Percentiles rank a stretch among this genome's conserved stretches.
These are phyloP conservation scores for Smittium culicis DNA, from an alignment of 371 early-diverging fungal genomes.

Conservation along the genomic window DNA sequence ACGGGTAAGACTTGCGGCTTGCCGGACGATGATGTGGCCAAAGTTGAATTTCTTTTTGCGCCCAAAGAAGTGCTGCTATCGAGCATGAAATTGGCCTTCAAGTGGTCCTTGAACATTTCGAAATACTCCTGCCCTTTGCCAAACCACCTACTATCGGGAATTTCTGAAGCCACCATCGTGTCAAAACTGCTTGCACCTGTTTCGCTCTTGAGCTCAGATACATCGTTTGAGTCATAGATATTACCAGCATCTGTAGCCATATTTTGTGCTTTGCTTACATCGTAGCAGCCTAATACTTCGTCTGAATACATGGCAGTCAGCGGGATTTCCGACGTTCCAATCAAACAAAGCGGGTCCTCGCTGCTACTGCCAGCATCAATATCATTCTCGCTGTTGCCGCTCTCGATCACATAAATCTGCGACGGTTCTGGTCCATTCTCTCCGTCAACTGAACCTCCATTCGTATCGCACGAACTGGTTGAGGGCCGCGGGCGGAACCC, in stretches of 20 bases:
- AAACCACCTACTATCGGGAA: background rate
- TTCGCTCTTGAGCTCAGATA: background rate
- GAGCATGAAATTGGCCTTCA: background rate
- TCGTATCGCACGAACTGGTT: background rate
- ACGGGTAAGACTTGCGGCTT: conserved; percentile 43
- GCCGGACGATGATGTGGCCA: background rate
- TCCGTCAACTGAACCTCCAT: background rate
- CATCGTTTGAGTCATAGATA: background rate
- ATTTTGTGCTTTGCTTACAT: background rate
- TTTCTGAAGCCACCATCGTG: background rate
- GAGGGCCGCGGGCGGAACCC: conserved; percentile 66
- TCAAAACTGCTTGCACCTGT: background rate
- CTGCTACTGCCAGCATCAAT: conserved; percentile 19
- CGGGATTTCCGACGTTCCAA: conserved; percentile 88
- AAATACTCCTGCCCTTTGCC: background rate
- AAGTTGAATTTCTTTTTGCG: background rate
- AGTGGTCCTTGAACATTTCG: background rate
- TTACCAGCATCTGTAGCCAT: background rate
- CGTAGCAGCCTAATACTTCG: conserved; percentile 30
- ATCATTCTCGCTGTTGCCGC: conserved; percentile 15
- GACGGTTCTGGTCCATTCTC: conserved; percentile 39
- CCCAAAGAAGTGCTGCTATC: too few relatives aligned
- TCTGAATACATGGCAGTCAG: conserved; percentile 70
- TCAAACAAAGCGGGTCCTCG: conserved; percentile 45
- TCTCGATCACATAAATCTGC: conserved; percentile 49